Conservation (phyloP, 805 yeast genomes). For the Wickerhamomyces tratensis region DNA sequence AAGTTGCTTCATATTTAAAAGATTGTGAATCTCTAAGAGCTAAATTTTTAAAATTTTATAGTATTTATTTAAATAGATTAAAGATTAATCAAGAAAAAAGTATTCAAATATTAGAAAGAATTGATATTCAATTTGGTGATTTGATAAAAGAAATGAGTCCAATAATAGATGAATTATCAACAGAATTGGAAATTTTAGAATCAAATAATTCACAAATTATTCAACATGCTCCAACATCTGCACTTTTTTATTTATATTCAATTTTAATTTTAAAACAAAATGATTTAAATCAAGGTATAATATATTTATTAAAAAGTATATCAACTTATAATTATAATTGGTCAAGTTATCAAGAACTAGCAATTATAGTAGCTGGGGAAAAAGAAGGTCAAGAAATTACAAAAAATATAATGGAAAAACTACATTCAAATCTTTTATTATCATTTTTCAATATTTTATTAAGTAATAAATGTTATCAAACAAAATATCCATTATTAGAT, state of each 20-base stretch:
- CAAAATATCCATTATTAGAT: slow-evolving; percentile 42
- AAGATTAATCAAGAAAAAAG: slow-evolving; percentile 60
- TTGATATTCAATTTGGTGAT: slow-evolving; percentile 12
- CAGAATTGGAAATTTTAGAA: slow-evolving; percentile 19
- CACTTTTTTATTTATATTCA: slow-evolving; percentile 67
- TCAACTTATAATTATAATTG: slow-evolving; percentile 75
- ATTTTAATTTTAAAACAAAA: slow-evolving; percentile 53
- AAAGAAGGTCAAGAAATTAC: slow-evolving; percentile 43
- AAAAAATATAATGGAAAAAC: slow-evolving; percentile 12
- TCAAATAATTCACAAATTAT: slow-evolving; percentile 11
- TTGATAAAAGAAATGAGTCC: slow-evolving; percentile 30
- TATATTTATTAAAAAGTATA: slow-evolving; percentile 50
- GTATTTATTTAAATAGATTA: slow-evolving; percentile 70
- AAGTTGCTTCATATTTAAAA: slow-evolving; percentile 47
- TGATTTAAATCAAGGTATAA: slow-evolving; percentile 50
- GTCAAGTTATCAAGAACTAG: slow-evolving; percentile 86
- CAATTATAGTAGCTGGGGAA: slow-evolving; percentile 46
- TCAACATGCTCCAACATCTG: slow-evolving; percentile 32
- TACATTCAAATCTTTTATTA: slow-evolving; percentile 7
- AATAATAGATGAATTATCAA: slow-evolving; percentile 10
- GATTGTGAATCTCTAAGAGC: slow-evolving; percentile 42
- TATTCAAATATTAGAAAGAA: slow-evolving; percentile 46
- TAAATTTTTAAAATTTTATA: slow-evolving; percentile 55
- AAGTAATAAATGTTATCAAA: slow-evolving; percentile 76
- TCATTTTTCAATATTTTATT: slow-evolving; percentile 26